Evolutionary conservation across 495 filamentous ascomycete genomes (phyloP).

Genomic region (Emericellopsis terricola): DNA sequence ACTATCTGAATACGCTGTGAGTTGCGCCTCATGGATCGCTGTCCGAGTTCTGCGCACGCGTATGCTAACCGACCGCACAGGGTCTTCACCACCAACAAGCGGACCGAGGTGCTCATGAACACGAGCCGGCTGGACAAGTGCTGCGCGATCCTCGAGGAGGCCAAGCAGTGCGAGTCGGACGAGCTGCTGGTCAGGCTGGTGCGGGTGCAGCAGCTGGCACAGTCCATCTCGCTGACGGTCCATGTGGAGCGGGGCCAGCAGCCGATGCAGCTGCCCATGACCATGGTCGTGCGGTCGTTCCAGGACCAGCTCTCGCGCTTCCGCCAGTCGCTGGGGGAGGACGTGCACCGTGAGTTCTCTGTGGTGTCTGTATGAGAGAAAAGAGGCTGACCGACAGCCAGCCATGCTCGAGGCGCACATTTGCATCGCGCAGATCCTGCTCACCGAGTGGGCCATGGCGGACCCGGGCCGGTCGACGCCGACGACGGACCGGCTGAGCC

Average conservation of each 20-base stretch:
- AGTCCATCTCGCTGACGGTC: constrained; percentile 10
- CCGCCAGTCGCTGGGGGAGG: constrained; percentile 3
- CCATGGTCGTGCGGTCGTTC: constrained; percentile 7
- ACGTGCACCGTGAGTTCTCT: too few species aligned
- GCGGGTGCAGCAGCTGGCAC: constrained; percentile 10
- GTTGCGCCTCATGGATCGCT: background rate
- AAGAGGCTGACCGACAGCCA: background rate
- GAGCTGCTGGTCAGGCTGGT: constrained; percentile 11
- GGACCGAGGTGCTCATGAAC: constrained; percentile 13
- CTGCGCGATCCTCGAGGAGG: constrained; percentile 7
- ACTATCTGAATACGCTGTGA: constrained; percentile 14
- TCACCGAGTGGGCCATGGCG: constrained; percentile 10
- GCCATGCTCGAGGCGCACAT: constrained; percentile 10
- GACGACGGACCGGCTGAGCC: constrained; percentile 3
- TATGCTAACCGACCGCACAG: too few species aligned
- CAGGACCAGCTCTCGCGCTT: constrained; percentile 8
- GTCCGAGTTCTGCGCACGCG: background rate
- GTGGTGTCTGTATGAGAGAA: too few species aligned
- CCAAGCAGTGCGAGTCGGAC: constrained; percentile 10
- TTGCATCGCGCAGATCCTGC: constrained; percentile 10
- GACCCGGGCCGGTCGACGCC: constrained; percentile 2
- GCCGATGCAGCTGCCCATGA: constrained; percentile 5
- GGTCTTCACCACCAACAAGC: constrained; percentile 14
- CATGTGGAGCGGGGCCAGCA: constrained; percentile 4
- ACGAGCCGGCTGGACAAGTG: constrained; percentile 9